Evolutionary conservation across 108 stramenopile genomes (phyloP).

Genomic region (Fragilaria radians): DNA sequence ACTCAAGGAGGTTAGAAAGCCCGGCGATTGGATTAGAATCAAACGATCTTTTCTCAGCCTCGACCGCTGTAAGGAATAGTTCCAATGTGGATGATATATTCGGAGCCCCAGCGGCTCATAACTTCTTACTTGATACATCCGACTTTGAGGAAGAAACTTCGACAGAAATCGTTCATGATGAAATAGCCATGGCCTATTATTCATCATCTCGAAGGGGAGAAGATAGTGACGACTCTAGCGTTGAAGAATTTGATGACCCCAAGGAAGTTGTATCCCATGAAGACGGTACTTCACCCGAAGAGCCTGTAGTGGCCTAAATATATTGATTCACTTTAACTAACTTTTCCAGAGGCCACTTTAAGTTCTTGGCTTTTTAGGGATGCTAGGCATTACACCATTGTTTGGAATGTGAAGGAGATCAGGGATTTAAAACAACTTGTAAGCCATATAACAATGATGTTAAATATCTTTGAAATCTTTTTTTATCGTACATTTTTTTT

Average conservation of each 20-base stretch:
- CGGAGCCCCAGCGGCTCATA: not conserved
- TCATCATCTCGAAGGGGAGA: not conserved
- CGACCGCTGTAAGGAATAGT: not conserved
- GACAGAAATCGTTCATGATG: not conserved
- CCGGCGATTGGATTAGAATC: not conserved
- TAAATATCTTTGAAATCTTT: too few relatives aligned
- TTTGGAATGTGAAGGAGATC: too few relatives aligned
- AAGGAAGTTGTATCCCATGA: not conserved
- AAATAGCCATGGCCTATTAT: not conserved
- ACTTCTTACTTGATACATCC: not conserved
- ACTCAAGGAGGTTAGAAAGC: not conserved
- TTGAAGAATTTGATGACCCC: not conserved
- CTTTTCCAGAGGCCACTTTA: too few relatives aligned
- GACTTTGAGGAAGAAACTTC: not conserved
- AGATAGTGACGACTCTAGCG: slow-evolving; percentile 7
- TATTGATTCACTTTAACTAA: too few relatives aligned
- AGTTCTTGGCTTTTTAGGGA: too few relatives aligned
- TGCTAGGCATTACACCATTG: too few relatives aligned
- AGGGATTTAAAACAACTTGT: too few relatives aligned
- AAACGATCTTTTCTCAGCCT: not conserved
- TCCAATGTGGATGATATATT: slow-evolving; percentile 1
- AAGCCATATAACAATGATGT: too few relatives aligned
- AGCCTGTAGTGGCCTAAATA: not conserved
- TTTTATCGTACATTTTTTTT: too few relatives aligned
- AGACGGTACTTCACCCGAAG: not conserved